These are phyloP conservation scores for Didymosphaeria variabile DNA, from an alignment of 2,329 filamentous ascomycete genomes.

Conservation along the genomic window DNA sequence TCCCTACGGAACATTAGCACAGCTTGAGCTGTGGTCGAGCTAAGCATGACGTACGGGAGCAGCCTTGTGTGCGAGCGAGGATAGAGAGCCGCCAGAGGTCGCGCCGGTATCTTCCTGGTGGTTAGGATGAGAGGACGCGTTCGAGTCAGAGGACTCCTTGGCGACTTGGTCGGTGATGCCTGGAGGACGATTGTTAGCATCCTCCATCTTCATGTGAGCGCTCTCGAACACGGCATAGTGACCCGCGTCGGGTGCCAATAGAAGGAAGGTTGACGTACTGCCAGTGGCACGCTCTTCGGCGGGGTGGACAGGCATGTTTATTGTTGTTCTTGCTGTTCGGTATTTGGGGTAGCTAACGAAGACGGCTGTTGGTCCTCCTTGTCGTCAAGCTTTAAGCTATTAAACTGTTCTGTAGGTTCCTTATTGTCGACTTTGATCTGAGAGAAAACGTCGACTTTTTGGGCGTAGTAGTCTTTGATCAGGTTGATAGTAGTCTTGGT, in stretches of 20 bases:
- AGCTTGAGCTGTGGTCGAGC: conserved; percentile 19
- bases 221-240: background rate
- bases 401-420: conserved; percentile 13
- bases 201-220: background rate
- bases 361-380: background rate
- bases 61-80: conserved; percentile 24
- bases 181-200: conserved; percentile 22
- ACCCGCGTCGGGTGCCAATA: background rate
- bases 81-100: conserved; percentile 46
- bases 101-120: conserved; percentile 47
- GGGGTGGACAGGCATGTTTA: conserved; percentile 54
- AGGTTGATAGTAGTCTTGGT: conserved; percentile 15
- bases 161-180: conserved; percentile 57
- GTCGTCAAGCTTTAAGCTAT: conserved; percentile 13
- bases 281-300: conserved; percentile 52
- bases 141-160: conserved; percentile 55
- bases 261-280: conserved; percentile 41
- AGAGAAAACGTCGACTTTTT: conserved; percentile 22
- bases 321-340: conserved; percentile 21
- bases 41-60: conserved; percentile 12
- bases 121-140: conserved; percentile 45
- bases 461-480: conserved; percentile 26
- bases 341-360: conserved; percentile 5
- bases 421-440: conserved; percentile 12
- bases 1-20: conserved; percentile 41